Conservation (phyloP, 2,329 filamentous ascomycete genomes). For the Chalaropsis ovoidea region DNA sequence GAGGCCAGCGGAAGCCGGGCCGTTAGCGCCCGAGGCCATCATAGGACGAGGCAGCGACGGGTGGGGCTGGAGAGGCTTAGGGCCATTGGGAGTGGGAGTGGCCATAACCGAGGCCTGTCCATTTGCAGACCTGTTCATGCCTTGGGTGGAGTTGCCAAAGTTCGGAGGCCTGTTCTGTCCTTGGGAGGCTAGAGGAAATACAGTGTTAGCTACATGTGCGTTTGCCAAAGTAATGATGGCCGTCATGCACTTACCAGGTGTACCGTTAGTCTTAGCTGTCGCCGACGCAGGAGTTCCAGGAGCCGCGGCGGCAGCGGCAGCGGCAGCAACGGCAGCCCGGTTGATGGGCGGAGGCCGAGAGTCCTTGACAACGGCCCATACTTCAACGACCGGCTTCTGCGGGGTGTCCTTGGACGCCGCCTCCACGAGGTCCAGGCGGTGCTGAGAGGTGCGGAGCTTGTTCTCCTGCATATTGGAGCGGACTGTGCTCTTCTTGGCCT, state of each 20-base stretch:
- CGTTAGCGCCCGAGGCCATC: neutral
- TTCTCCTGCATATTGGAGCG: constrained; percentile 73
- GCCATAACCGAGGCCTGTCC: constrained; percentile 26
- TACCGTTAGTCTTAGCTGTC: constrained; percentile 18
- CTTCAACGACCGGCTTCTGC: constrained; percentile 69
- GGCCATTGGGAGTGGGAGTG: constrained; percentile 3
- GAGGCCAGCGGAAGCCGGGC: neutral
- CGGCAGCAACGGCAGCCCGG: constrained; percentile 15
- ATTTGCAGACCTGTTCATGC: constrained; percentile 20
- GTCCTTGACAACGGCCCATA: constrained; percentile 48
- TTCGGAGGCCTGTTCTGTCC: constrained; percentile 22
- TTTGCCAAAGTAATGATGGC: neutral
- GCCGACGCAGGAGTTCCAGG: constrained; percentile 15
- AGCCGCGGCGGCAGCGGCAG: neutral
- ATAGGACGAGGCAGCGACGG: constrained; percentile 17
- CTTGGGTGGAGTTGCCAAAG: constrained; percentile 6
- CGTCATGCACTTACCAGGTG: constrained; percentile 8
- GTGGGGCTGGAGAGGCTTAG: constrained; percentile 18
- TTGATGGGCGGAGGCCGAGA: constrained; percentile 25
- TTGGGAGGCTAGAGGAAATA: constrained; percentile 26
- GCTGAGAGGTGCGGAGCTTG: constrained; percentile 50
- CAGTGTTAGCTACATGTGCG: neutral
- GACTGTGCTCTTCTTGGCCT: constrained; percentile 61
- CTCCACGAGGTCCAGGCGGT: constrained; percentile 68
- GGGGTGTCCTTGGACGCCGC: constrained; percentile 79